Conservation (phyloP, 2,329 filamentous ascomycete species). For the Trichoderma guizhouense region DNA sequence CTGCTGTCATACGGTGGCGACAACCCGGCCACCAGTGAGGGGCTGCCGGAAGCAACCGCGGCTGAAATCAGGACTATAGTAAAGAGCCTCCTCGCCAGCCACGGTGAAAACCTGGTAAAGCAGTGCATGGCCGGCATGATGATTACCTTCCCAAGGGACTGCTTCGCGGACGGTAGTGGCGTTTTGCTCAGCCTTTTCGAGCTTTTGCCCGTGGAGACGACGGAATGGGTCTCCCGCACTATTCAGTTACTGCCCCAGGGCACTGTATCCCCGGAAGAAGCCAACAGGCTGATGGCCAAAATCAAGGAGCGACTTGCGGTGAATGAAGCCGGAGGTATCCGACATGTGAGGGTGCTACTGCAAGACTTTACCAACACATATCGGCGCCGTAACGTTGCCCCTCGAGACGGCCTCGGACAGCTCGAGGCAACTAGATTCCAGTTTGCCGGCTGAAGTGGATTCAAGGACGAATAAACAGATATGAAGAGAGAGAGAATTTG, state of each 20-base stretch:
- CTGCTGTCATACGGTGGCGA: conserved; percentile 83
- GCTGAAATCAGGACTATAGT: conserved; percentile 70
- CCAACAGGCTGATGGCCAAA: conserved; percentile 73
- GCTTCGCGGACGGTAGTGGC: conserved; percentile 89
- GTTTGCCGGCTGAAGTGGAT: conserved; percentile 50
- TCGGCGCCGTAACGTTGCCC: conserved; percentile 89
- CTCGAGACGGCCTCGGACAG: conserved; percentile 82
- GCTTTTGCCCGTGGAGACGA: conserved; percentile 74
- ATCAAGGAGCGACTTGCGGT: conserved; percentile 74
- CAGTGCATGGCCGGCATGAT: conserved; percentile 96
- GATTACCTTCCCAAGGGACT: conserved; percentile 96
- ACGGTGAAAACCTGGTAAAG: conserved; percentile 78
- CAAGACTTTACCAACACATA: conserved; percentile 98
- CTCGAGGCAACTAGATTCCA: conserved; percentile 85
- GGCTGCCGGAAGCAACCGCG: conserved; percentile 56
- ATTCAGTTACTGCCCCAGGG: conserved; percentile 80
- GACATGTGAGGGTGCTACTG: conserved; percentile 78
- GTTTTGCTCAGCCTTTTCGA: conserved; percentile 90
- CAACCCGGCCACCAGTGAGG: conserved; percentile 62
- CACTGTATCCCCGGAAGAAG: conserved; percentile 75
- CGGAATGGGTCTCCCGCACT: conserved; percentile 78
- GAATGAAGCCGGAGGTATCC: conserved; percentile 57
- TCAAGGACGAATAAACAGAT: not conserved
- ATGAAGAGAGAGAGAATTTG: not conserved
- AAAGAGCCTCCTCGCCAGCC: conserved; percentile 63